phyloP scores from a whole-genome alignment of 495 filamentous ascomycete species.

The Penicillium herquei region DNA sequence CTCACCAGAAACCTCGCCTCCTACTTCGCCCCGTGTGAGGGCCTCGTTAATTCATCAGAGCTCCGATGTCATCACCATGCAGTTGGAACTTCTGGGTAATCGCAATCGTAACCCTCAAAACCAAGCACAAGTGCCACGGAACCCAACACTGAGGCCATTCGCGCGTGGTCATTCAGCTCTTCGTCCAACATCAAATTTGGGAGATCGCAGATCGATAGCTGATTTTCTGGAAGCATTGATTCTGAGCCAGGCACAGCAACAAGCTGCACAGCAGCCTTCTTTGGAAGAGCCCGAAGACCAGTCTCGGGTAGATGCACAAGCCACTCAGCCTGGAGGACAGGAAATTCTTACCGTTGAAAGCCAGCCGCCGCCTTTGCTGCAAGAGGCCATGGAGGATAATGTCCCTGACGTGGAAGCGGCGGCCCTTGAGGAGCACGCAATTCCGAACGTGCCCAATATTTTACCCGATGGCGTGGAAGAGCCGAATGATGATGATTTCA shows the following conservation, averaged over 20 bases:
- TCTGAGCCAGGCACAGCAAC: constrained; percentile 27
- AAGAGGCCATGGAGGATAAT: not conserved
- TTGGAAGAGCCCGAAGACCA: constrained; percentile 23
- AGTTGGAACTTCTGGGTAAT: constrained; percentile 41
- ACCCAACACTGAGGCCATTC: constrained; percentile 9
- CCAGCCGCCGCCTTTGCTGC: constrained; percentile 5
- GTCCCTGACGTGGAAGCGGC: constrained; percentile 3
- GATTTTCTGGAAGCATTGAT: constrained; percentile 40
- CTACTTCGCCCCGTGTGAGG: constrained; percentile 44
- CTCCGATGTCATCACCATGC: constrained; percentile 50
- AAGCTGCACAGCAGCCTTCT: constrained; percentile 4
- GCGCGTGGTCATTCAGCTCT: constrained; percentile 14
- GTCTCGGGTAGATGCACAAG: constrained; percentile 20
- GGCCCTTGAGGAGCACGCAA: constrained; percentile 10
- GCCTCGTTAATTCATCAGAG: constrained; percentile 47
- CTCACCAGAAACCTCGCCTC: constrained; percentile 43
- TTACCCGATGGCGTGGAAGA: constrained; percentile 40
- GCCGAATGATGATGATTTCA: constrained; percentile 23
- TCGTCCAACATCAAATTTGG: constrained; percentile 10
- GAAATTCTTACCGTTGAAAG: constrained; percentile 6
- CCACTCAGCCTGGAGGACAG: constrained; percentile 18
- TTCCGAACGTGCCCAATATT: constrained; percentile 20
- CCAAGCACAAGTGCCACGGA: constrained; percentile 5
- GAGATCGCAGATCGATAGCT: constrained; percentile 34
- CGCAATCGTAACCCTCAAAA: constrained; percentile 31